Percentiles rank a stretch among this genome's conserved stretches.
Evolutionary conservation across 371 early-diverging fungal genomes (phyloP).

Genomic region (Apophysomyces sp.): DNA sequence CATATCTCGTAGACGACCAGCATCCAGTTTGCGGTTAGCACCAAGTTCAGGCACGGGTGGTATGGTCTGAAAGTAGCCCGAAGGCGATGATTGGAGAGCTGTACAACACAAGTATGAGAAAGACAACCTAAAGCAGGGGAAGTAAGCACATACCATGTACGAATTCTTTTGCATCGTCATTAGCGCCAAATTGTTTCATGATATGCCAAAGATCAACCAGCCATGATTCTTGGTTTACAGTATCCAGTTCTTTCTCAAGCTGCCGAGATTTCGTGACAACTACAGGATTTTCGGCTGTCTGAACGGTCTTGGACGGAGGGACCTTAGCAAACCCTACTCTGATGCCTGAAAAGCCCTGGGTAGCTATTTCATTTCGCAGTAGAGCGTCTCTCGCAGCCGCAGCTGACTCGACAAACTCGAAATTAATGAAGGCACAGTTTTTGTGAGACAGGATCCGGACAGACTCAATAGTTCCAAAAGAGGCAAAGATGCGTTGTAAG

Average conservation of each 20-base stretch:
- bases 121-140: not conserved
- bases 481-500: conserved; percentile 74
- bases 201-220: conserved; percentile 28
- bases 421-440: conserved; percentile 97
- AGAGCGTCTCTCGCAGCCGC: conserved; percentile 83
- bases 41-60: conserved; percentile 75
- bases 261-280: not conserved
- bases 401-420: conserved; percentile 84
- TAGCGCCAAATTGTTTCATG: conserved; percentile 30
- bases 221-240: conserved; percentile 22
- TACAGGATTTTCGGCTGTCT: not conserved
- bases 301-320: conserved; percentile 40
- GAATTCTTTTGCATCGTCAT: conserved; percentile 8
- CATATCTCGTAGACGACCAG: conserved; percentile 81
- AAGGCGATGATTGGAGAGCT: conserved; percentile 16
- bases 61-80: conserved; percentile 59
- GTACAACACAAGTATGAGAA: not conserved
- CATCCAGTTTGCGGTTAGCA: conserved; percentile 71
- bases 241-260: not conserved
- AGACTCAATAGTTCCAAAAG: conserved; percentile 91
- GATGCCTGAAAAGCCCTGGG: conserved; percentile 70
- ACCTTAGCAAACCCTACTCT: conserved; percentile 94
- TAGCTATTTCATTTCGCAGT: conserved; percentile 84
- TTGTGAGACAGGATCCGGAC: conserved; percentile 94
- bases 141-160: conserved; percentile 15